Evolutionary conservation across 768 basidiomycete species (phyloP), one percentile per base, ranked within the genome.

Genomic region (Suillus fuscotomentosus): DNA sequence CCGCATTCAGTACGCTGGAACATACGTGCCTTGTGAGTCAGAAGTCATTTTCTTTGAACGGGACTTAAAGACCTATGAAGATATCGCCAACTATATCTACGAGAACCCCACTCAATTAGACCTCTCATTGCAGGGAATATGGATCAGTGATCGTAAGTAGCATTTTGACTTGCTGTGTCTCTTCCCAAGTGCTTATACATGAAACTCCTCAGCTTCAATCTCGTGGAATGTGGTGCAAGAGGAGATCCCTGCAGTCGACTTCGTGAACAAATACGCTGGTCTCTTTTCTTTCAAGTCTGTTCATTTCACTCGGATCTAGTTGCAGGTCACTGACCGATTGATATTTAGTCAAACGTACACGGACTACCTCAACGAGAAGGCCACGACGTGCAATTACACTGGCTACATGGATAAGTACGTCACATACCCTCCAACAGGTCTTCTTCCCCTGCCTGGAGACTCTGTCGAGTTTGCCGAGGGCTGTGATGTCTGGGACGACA

Each of bases 31-130:
- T 59, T 78, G 87, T 85, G 63, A 72, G 84, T 75, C 2, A 10
- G 50, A 20, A 50, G 22, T 59, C 34, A n/a, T 15, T 63, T 13
- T 20, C 22, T 27, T 27, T 38, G 24, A 5, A 45, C 17, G 53
- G 13, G 11, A 15, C 39, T 57, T 14, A 36, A 43, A 60, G 24
- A 65, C 15, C 39, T 10, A 36, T 15, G 22, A 53, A 92, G 90
- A 92, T 70, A 88, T 90, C 63, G 90, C 91, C 1, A 86, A 91
- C 75, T 88, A 81, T 71, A 89, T 93, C 54, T 90, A 87, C 68
- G 81, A 83, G 41, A 78, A 91, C 54, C 83, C 87, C 1, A 70
- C 74, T 0, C 73, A 73, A 2, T 62, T 92, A 5, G 82, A 85
- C 50, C 79, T 92, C 22, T 76, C 81, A 38, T 79, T 92, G 31